phyloP scores from a whole-genome alignment of 305 asterid genomes.

The Fraxinus platypoda region DNA sequence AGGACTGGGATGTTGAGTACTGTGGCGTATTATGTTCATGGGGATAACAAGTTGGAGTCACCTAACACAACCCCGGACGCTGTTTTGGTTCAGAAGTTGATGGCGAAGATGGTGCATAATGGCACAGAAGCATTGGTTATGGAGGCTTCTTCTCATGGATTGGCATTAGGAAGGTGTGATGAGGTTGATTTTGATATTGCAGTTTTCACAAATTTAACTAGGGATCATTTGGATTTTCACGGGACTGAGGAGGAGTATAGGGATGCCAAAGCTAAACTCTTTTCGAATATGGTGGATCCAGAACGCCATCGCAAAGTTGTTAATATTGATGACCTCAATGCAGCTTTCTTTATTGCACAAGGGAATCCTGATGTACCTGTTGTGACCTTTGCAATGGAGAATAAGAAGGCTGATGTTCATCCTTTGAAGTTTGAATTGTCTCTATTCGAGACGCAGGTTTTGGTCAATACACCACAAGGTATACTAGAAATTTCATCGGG shows the following conservation, averaged over 20 bases:
- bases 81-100: conserved; percentile 72
- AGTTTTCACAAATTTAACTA: conserved; percentile 68
- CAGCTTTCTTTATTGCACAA: conserved; percentile 61
- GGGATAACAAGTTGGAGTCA: conserved; percentile 75
- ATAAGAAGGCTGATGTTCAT: conserved; percentile 81
- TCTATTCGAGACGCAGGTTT: conserved; percentile 87
- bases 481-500: conserved; percentile 93
- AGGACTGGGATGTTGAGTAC: conserved; percentile 88
- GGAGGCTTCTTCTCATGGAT: conserved; percentile 74
- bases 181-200: conserved; percentile 93
- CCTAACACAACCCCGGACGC: conserved; percentile 51
- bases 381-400: conserved; percentile 83
- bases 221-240: conserved; percentile 70
- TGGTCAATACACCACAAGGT: conserved; percentile 88
- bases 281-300: conserved; percentile 81
- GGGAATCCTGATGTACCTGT: conserved; percentile 82
- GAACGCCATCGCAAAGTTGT: conserved; percentile 76
- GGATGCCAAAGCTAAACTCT: conserved; percentile 64
- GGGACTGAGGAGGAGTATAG: conserved; percentile 70
- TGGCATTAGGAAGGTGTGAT: conserved; percentile 66
- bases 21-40: conserved; percentile 71
- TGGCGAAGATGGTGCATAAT: conserved; percentile 88
- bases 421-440: conserved; percentile 77
- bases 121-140: conserved; percentile 88
- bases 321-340: conserved; percentile 79